Evolutionary conservation across 306 rosid genomes (phyloP), one percentile per base, ranked within the genome.

Genomic region (Quercus aquifolioides): DNA sequence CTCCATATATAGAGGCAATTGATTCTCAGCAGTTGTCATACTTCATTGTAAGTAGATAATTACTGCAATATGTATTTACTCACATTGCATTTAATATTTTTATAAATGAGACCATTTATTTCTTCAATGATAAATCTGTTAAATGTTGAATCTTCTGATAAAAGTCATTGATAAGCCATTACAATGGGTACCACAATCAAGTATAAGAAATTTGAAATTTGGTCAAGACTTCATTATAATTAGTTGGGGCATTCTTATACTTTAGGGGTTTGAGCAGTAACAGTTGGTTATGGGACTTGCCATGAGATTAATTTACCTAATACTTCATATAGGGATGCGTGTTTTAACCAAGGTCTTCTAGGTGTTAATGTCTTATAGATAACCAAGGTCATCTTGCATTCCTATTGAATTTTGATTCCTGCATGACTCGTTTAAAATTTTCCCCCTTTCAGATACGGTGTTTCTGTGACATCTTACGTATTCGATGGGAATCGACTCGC

Each of bases 1-100:
- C 99, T 81, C 99, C 99, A 69, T 94, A 91, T 78, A 92, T 94
- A 17, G 97, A 92, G 85, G 97, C 99, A 73, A 89, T 92, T 62
- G 95, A 94, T 83, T 85, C 92, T 80, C 99, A 92, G 87, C 84
- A 77, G 49, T 84, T 80, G 46, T 84, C 88, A 76, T 78, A 83
- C 77, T 92, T 91, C 83, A 78, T 81, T 80, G 99, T 94, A 81
- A 84, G 97, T 84, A 23, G 10, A 65, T 8, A 41, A 58, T 60
- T 59, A 20, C 30, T 72, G 52, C 76, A 59, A 18, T 7, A 33
- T 55, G 51, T 33, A 25, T 38, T 60, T 76, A 25, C 43, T 13
- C 18, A 28, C 11, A 30, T 43, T 43, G 13, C 20, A 59, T 38
- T 12, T 26, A 30, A 26, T 59, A 19, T 28, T 71, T 65, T 41